Percentiles rank a stretch among this genome's conserved stretches.
Evolutionary conservation across 192 early-diverging fungal genomes (phyloP).

Genomic region (Mycoemilia scoparia): DNA sequence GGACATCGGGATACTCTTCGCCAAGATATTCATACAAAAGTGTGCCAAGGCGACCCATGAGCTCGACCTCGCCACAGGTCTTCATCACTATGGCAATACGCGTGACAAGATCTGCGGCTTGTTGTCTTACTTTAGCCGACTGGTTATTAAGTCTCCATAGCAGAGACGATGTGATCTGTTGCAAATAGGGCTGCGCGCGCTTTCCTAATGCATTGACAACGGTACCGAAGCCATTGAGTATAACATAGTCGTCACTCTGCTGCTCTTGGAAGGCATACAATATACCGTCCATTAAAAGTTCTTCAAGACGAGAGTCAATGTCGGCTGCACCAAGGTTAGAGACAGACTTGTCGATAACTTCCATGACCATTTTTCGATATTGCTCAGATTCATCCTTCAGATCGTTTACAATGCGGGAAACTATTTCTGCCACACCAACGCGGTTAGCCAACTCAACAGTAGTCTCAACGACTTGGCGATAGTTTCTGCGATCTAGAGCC

Average conservation of each 20-base stretch:
- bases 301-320: constrained; percentile 78
- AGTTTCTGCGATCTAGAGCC: constrained; percentile 88
- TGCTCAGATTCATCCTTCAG: constrained; percentile 90
- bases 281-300: constrained; percentile 90
- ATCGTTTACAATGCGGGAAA: constrained; percentile 69
- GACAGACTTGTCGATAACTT: constrained; percentile 74
- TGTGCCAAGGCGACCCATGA: constrained; percentile 84
- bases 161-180: constrained; percentile 85
- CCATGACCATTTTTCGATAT: constrained; percentile 96
- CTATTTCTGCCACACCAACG: constrained; percentile 83
- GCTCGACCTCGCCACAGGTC: constrained; percentile 83
- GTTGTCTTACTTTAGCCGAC: constrained; percentile 84
- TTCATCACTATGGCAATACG: constrained; percentile 87
- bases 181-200: constrained; percentile 82
- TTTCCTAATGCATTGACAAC: constrained; percentile 79
- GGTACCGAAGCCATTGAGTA: constrained; percentile 91
- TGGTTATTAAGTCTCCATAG: constrained; percentile 97
- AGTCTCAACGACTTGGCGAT: constrained; percentile 84
- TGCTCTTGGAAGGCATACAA: constrained; percentile 99
- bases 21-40: constrained; percentile 95
- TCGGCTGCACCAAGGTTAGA: constrained; percentile 68
- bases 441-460: constrained; percentile 88
- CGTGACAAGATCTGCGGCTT: constrained; percentile 91
- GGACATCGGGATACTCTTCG: constrained; percentile 97
- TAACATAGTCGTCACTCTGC: constrained; percentile 74